phyloP scores from a whole-genome alignment of 305 asterid genomes.

The Fraxinus angustifolia region DNA sequence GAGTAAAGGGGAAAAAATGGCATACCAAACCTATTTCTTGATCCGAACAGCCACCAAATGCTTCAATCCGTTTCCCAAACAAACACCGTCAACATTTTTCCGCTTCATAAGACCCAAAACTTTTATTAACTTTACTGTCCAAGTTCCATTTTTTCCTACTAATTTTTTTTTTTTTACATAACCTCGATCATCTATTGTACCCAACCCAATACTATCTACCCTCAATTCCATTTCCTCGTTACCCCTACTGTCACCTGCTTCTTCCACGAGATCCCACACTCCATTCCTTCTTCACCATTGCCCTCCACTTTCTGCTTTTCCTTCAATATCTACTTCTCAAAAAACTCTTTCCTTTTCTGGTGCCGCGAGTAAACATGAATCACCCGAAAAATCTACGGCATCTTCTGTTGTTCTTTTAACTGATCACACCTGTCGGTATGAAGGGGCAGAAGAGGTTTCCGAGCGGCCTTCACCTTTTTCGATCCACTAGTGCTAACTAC shows the following conservation, averaged over 20 bases:
- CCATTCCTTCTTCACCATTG: slow-evolving; percentile 26
- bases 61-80: slow-evolving; percentile 28
- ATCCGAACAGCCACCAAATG: slow-evolving; percentile 36
- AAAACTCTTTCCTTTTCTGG: slow-evolving; percentile 38
- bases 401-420: slow-evolving; percentile 5
- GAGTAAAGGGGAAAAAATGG: neutral
- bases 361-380: slow-evolving; percentile 58
- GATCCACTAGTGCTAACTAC: slow-evolving; percentile 64
- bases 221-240: slow-evolving; percentile 31
- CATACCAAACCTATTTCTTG: slow-evolving; percentile 84
- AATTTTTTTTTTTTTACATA: slow-evolving; percentile 18
- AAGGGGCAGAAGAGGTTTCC: slow-evolving; percentile 20
- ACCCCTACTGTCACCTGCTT: slow-evolving; percentile 39
- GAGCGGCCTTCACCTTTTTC: slow-evolving; percentile 73
- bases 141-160: slow-evolving; percentile 21
- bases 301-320: slow-evolving; percentile 25
- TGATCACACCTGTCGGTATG: slow-evolving; percentile 38
- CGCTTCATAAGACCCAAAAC: slow-evolving; percentile 33
- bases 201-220: slow-evolving; percentile 32
- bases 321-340: slow-evolving; percentile 16
- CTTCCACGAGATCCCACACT: slow-evolving; percentile 17
- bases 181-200: slow-evolving; percentile 32
- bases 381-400: slow-evolving; percentile 18
- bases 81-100: slow-evolving; percentile 26
- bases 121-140: slow-evolving; percentile 21